Evolutionary conservation across 257 asterid genomes (phyloP).

Genomic region (Scutellaria baicalensis): DNA sequence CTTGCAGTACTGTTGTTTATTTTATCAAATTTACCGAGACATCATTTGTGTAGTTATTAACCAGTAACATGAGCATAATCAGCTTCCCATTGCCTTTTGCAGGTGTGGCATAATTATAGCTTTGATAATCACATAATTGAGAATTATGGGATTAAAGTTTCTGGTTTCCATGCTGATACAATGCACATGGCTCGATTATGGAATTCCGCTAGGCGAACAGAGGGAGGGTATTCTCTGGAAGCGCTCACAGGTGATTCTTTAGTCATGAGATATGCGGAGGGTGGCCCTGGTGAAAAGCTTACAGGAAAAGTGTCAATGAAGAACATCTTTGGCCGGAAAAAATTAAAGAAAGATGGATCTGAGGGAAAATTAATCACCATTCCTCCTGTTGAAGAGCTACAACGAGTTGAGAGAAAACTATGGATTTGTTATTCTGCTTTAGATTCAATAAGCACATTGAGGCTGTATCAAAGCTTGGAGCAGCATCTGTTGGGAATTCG

Average conservation of each 20-base stretch:
- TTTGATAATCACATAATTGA: conserved; percentile 86
- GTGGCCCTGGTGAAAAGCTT: conserved; percentile 50
- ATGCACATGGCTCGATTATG: conserved; percentile 99
- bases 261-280: conserved; percentile 70
- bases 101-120: conserved; percentile 99
- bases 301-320: conserved; percentile 94
- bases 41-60: background rate
- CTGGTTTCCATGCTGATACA: conserved; percentile 93
- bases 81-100: conserved; percentile 20
- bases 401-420: conserved; percentile 54
- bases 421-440: conserved; percentile 95
- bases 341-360: conserved; percentile 78
- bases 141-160: conserved; percentile 70
- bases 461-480: conserved; percentile 81
- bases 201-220: conserved; percentile 76
- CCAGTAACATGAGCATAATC: background rate
- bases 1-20: background rate
- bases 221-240: conserved; percentile 94
- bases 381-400: conserved; percentile 89
- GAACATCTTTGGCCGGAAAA: conserved; percentile 69
- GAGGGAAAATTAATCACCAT: conserved; percentile 69
- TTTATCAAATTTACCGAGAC: background rate
- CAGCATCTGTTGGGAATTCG: conserved; percentile 44
- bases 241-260: conserved; percentile 67
- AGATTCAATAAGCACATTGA: conserved; percentile 86